Percentiles rank a stretch among this genome's conserved stretches.
phyloP scores from a whole-genome alignment of 2,329 filamentous ascomycete species.

The Thielaviopsis cerberus region DNA sequence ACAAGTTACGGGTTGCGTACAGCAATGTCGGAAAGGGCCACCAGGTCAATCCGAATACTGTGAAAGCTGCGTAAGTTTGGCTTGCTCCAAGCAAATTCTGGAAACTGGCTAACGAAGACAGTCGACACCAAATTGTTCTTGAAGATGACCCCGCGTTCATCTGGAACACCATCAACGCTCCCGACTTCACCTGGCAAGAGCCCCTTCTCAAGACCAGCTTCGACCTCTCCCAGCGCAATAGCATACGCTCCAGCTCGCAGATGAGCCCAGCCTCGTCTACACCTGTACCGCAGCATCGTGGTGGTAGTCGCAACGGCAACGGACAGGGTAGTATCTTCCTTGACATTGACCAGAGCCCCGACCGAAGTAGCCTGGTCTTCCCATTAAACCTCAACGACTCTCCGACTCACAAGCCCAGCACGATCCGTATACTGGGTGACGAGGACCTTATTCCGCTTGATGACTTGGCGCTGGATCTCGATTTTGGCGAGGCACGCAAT shows the following conservation, averaged over 20 bases:
- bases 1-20: conserved; percentile 20
- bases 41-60: conserved; percentile 47
- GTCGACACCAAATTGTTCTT: conserved; percentile 57
- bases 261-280: conserved; percentile 8
- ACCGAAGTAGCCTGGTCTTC: conserved; percentile 4
- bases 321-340: conserved; percentile 3
- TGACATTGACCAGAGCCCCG: conserved; percentile 8
- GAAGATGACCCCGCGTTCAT: conserved; percentile 69
- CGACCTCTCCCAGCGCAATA: neutral
- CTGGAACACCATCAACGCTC: conserved; percentile 39
- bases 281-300: neutral
- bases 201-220: conserved; percentile 5
- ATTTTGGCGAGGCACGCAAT: conserved; percentile 5
- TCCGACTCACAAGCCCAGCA: neutral
- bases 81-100: neutral
- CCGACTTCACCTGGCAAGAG: conserved; percentile 25
- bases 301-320: conserved; percentile 1
- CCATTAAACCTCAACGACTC: neutral
- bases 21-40: conserved; percentile 7
- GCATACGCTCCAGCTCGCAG: conserved; percentile 4
- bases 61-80: conserved; percentile 53
- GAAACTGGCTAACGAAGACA: conserved; percentile 22
- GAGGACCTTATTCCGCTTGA: conserved; percentile 11
- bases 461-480: conserved; percentile 12
- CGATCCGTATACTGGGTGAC: conserved; percentile 11